Percentiles rank a stretch among this genome's conserved stretches.
These are phyloP conservation scores for Phellinidium pouzarii DNA, from an alignment of 1,284 basidiomycete species.

Conservation along the genomic window DNA sequence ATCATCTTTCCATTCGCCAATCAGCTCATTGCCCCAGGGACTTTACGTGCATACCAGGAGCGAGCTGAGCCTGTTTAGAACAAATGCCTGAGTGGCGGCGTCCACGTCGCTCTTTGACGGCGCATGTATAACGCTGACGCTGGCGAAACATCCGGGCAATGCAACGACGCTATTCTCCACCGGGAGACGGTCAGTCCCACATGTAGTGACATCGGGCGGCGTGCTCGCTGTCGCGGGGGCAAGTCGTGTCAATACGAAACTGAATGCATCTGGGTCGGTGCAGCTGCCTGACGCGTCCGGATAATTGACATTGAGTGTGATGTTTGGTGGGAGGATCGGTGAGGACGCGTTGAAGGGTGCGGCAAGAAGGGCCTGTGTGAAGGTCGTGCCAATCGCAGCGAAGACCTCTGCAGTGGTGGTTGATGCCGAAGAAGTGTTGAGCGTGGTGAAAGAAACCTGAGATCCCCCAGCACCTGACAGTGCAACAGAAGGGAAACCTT, in stretches of 20 bases:
- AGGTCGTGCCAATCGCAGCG: conserved; percentile 36
- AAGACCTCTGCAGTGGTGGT: conserved; percentile 36
- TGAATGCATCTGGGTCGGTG: conserved; percentile 30
- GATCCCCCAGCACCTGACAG: conserved; percentile 39
- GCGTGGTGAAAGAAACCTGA: conserved; percentile 40
- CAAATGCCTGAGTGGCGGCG: conserved; percentile 33
- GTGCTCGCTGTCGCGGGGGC: conserved; percentile 13
- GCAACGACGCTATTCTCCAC: conserved; percentile 33
- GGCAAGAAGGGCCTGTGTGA: conserved; percentile 32
- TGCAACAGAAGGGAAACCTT: conserved; percentile 43
- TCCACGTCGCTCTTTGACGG: conserved; percentile 38
- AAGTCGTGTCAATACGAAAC: conserved; percentile 30
- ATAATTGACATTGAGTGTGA: conserved; percentile 47
- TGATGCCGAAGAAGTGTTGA: conserved; percentile 30
- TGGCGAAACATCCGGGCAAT: conserved; percentile 35
- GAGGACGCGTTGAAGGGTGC: conserved; percentile 17
- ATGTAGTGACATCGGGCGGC: conserved; percentile 30
- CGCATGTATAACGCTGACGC: conserved; percentile 42
- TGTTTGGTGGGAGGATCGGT: conserved; percentile 35
- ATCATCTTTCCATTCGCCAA: background rate
- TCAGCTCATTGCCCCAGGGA: background rate
- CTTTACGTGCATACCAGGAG: conserved; percentile 27
- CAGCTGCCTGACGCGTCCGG: conserved; percentile 34
- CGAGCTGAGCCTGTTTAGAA: conserved; percentile 31
- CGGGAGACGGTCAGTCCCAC: conserved; percentile 35